Base-by-base conservation (phyloP, 2,329 filamentous ascomycete genomes). In the Aspergillus sp. region DNA sequence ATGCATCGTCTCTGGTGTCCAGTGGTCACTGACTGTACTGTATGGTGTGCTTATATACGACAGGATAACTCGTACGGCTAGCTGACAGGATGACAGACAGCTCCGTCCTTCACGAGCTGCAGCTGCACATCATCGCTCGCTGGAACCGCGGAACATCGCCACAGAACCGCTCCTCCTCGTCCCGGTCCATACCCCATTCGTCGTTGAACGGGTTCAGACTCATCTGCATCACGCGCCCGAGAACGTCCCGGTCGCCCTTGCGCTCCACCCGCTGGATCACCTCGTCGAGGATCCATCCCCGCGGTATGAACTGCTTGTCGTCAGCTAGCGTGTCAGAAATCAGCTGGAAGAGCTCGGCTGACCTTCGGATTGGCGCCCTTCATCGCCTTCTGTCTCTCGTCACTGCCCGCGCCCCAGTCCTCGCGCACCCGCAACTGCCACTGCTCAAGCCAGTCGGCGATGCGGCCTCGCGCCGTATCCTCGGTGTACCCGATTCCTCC, bases 221-320 rank as follows among this genome's bases (percentile, higher is more conserved):
- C 78, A 96, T 82, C 27, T 85, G 75, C 80, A 93, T 85, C 15
- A 91, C 70, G 17, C 80, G 71, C 8, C 74, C 68, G 27, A 98
- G 58, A 22, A 96, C 78, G 6, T 86, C 80, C 34, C 84, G 71
- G 51, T 98, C 88, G 2, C 78, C 76, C 32, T 80, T 77, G 55
- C 84, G 84, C 59, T 96, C 86, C 0, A 96, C 88, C 7, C 85
- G 74, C 28, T 82, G 75, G 44, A 98, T 96, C 10, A 98, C 58
- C 59, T 98, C 91, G 55, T 96, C 89, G 13, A 98, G 68, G 32
- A 98, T 75, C 88, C 89, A 98, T 12, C 82, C 80, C 29, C 86
- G 75, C 0, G 91, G 86, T 1, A 95, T 69, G 51, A 98, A 98
- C 64, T 74, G 34, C 33, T n/a, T n/a, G n/a, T n/a, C n/a, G 15